A percentile compares a stretch with the other conserved stretches of the same genome.
phyloP scores from a whole-genome alignment of 768 basidiomycete genomes.

The Megacollybia marginata region DNA sequence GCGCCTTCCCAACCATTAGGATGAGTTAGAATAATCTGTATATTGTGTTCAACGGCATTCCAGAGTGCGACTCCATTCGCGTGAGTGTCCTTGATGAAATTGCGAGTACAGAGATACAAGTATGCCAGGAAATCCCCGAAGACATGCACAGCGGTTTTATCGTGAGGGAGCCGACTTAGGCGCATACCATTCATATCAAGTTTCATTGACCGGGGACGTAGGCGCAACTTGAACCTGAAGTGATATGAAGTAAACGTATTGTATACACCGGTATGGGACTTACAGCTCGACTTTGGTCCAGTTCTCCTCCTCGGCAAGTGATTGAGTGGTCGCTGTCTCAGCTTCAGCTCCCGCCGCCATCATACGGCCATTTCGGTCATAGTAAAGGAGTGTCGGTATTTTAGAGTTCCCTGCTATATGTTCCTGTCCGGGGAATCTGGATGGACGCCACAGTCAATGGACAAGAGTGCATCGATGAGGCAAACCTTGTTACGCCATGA shows the following conservation, averaged over 20 bases:
- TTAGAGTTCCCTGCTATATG: conserved; percentile 82
- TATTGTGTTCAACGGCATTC: conserved; percentile 60
- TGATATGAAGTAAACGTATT: neutral
- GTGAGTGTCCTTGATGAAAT: conserved; percentile 76
- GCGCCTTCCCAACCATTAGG: conserved; percentile 81
- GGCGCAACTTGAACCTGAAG: conserved; percentile 69
- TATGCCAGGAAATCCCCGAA: conserved; percentile 77
- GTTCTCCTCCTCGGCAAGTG: conserved; percentile 68
- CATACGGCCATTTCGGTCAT: conserved; percentile 58
- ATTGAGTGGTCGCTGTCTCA: conserved; percentile 46
- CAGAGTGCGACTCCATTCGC: conserved; percentile 66
- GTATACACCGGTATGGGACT: conserved; percentile 14
- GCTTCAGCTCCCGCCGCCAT: conserved; percentile 75
- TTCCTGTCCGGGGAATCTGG: conserved; percentile 77
- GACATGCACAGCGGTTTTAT: conserved; percentile 63
- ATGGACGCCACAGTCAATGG: conserved; percentile 6
- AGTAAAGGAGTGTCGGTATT: conserved; percentile 74
- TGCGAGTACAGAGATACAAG: conserved; percentile 65
- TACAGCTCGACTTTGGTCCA: conserved; percentile 77
- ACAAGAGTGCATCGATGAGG: neutral
- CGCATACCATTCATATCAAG: conserved; percentile 83
- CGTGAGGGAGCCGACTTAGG: conserved; percentile 56
- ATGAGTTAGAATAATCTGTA: conserved; percentile 72
- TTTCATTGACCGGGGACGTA: conserved; percentile 72
- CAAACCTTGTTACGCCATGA: conserved; percentile 70